Evolutionary conservation across 1,284 basidiomycete genomes (phyloP).

Genomic region (Pyrrhoderma noxium): DNA sequence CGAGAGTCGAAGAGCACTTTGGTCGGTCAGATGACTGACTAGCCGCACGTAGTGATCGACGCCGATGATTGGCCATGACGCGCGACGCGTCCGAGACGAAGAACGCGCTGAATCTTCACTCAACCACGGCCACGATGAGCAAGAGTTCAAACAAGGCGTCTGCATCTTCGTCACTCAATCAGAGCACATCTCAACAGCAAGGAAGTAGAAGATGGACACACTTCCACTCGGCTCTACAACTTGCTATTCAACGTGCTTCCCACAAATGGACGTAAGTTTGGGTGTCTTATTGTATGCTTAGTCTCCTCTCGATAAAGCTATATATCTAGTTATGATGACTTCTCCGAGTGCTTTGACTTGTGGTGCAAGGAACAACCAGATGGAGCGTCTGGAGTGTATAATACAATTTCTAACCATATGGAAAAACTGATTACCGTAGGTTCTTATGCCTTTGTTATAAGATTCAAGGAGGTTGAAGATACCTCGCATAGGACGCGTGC

Average conservation of each 20-base stretch:
- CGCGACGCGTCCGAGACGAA: background rate
- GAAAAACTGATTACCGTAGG: constrained; percentile 56
- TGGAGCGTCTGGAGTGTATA: constrained; percentile 56
- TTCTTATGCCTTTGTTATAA: constrained; percentile 7
- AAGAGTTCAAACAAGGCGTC: background rate
- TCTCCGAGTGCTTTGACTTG: constrained; percentile 66
- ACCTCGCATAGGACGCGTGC: constrained; percentile 27
- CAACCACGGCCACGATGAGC: background rate
- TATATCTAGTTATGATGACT: constrained; percentile 58
- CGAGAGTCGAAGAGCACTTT: background rate
- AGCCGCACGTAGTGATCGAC: background rate
- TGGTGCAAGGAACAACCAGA: constrained; percentile 70
- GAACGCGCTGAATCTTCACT: background rate
- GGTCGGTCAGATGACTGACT: background rate
- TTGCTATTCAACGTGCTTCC: constrained; percentile 66
- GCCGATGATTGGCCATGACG: background rate
- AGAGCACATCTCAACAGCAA: constrained; percentile 26
- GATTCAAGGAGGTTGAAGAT: constrained; percentile 1
- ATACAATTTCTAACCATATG: constrained; percentile 60
- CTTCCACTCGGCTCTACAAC: constrained; percentile 66
- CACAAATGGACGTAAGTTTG: constrained; percentile 72
- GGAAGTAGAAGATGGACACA: constrained; percentile 68
- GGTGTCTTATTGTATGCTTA: background rate
- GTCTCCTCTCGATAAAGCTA: background rate
- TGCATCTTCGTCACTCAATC: constrained; percentile 3